A percentile compares a stretch with the other conserved stretches of the same genome.
These are phyloP conservation scores for Sporothrix inflata DNA, from an alignment of 2,329 filamentous ascomycete genomes.

Conservation along the genomic window DNA sequence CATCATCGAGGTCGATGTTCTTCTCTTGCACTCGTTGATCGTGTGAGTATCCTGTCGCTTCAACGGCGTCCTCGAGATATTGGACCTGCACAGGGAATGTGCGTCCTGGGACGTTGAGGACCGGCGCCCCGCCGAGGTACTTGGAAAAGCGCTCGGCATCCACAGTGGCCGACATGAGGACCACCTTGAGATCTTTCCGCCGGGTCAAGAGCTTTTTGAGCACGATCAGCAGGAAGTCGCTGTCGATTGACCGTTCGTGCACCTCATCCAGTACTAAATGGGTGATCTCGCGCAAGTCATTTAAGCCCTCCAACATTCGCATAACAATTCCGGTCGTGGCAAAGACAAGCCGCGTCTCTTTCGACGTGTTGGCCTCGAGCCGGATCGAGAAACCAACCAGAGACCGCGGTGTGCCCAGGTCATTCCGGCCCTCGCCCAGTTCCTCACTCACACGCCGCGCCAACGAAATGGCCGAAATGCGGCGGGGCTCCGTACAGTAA, in stretches of 20 bases:
- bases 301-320: slow-evolving; percentile 90
- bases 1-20: slow-evolving; percentile 66
- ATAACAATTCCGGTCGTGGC: slow-evolving; percentile 94
- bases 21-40: slow-evolving; percentile 57
- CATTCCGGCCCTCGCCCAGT: slow-evolving; percentile 79
- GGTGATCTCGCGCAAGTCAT: slow-evolving; percentile 84
- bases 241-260: slow-evolving; percentile 94
- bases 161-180: slow-evolving; percentile 97
- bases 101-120: slow-evolving; percentile 87
- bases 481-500: slow-evolving; percentile 91
- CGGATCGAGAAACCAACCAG: slow-evolving; percentile 94
- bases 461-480: slow-evolving; percentile 94
- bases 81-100: slow-evolving; percentile 90
- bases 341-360: slow-evolving; percentile 83
- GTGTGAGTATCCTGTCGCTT: slow-evolving; percentile 74
- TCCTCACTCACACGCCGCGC: slow-evolving; percentile 94
- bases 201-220: slow-evolving; percentile 78
- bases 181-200: slow-evolving; percentile 82
- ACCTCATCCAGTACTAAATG: slow-evolving; percentile 97
- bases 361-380: slow-evolving; percentile 82
- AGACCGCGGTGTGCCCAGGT: slow-evolving; percentile 80
- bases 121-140: slow-evolving; percentile 82
- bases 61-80: slow-evolving; percentile 90
- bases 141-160: slow-evolving; percentile 89
- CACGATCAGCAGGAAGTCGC: slow-evolving; percentile 92